A percentile compares a stretch with the other conserved stretches of the same genome.
Evolutionary conservation across 1,139 yeast genomes (phyloP).

Genomic region (Yamadazyma blattariae): DNA sequence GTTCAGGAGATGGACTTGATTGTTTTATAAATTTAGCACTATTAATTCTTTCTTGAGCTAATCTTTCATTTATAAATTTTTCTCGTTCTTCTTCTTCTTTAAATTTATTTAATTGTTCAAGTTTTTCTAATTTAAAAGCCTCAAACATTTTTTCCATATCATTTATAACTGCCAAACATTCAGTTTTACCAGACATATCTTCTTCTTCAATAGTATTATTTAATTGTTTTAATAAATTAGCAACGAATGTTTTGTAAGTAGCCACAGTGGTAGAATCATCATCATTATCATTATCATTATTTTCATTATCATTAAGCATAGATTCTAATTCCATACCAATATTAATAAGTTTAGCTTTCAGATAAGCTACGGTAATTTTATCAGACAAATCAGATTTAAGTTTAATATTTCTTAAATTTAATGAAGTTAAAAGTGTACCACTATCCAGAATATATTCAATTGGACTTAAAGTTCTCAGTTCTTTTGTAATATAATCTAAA

Average conservation of each 20-base stretch:
- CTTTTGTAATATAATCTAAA: constrained; percentile 44
- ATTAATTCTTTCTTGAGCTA: constrained; percentile 1
- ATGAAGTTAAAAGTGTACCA: constrained; percentile 54
- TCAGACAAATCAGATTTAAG: constrained; percentile 49
- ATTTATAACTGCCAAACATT: constrained; percentile 56
- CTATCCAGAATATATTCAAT: constrained; percentile 53
- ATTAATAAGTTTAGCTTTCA: constrained; percentile 52
- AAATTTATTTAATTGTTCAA: constrained; percentile 12
- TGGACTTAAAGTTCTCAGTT: constrained; percentile 40
- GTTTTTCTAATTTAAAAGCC: constrained; percentile 37
- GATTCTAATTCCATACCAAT: constrained; percentile 55
- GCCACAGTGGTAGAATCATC: constrained; percentile 32
- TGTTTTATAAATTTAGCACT: background rate
- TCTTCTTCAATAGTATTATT: constrained; percentile 47
- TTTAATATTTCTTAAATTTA: constrained; percentile 47
- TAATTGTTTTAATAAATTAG: constrained; percentile 49
- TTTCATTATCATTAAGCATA: constrained; percentile 25
- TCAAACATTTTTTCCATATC: constrained; percentile 66
- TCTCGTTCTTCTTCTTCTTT: constrained; percentile 13
- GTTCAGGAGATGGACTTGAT: constrained; percentile 7
- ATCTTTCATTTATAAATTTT: background rate
- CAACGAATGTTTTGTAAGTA: constrained; percentile 52
- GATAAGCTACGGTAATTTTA: constrained; percentile 50
- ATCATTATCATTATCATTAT: constrained; percentile 16
- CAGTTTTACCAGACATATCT: constrained; percentile 51